Evolutionary conservation across 2,329 filamentous ascomycete genomes (phyloP).

Genomic region (Hirsutella rhossiliensis): DNA sequence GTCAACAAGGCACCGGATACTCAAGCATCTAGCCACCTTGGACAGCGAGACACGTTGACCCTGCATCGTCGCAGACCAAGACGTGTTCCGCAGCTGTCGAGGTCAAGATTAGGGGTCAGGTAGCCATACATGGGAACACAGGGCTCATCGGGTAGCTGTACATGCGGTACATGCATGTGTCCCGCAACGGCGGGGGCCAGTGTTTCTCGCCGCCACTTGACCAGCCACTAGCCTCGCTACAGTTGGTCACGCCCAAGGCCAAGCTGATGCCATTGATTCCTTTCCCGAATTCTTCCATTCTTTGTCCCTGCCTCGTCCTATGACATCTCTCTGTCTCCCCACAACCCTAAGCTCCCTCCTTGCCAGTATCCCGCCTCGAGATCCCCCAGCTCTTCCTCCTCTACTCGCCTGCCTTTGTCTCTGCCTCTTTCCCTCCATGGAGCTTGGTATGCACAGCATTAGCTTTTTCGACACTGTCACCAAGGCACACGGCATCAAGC

Average conservation of each 20-base stretch:
- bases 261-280: not conserved
- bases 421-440: constrained; percentile 2
- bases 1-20: too few species aligned
- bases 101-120: not conserved
- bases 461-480: not conserved
- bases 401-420: not conserved
- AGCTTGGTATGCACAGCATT: not conserved
- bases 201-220: not conserved
- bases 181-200: not conserved
- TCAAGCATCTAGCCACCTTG: too few species aligned
- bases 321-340: not conserved
- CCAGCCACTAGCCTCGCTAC: not conserved
- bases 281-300: not conserved
- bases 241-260: not conserved
- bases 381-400: not conserved
- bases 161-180: not conserved
- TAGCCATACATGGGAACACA: not conserved
- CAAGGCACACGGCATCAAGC: not conserved
- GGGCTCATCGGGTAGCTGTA: not conserved
- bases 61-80: not conserved
- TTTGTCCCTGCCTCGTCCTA: not conserved
- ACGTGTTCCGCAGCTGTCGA: not conserved
- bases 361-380: not conserved
- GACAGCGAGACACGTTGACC: too few species aligned
- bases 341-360: not conserved